Base-by-base conservation (phyloP, 2,329 filamentous ascomycete genomes). In the Alternaria metachromatica region DNA sequence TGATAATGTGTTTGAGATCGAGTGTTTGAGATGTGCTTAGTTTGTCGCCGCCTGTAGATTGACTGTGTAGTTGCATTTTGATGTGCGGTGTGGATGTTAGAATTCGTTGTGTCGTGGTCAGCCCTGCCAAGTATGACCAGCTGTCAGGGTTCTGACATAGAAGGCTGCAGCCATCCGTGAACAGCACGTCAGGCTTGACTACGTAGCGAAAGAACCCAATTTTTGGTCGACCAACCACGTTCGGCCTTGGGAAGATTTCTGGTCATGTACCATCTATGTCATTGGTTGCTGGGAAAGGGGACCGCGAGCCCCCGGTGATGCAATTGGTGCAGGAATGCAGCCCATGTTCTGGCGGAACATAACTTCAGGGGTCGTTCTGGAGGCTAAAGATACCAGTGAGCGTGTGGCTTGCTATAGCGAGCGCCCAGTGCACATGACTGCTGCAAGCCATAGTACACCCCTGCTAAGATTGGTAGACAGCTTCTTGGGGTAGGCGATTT, bases 301-400 rank as follows among this genome's bases (percentile, higher is more conserved):
- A 61, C 57, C 65, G 55, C 63, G 55, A 71, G 64, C 67, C 62
- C 62, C 53, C 23, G 56, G 60, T 44, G 58, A 59, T 68, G 45
- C 62, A 45, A 75, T 76, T 77, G 73, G 73, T 63, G 66, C 60
- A 76, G 68, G 71, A 74, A 75, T 73, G 75, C 60, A 65, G 60
- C 61, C 64, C 55, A 62, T 63, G 57, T 65, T 64, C 55, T 72
- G 68, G 61, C 65, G 72, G 67, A 62, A 54, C 62, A 66, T 59
- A 67, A 63, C 62, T 63, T 67, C 55, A 71, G 71, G 64, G 64
- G 64, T 66, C 63, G 58, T 60, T 62, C 54, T 54, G 67, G 72
- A 65, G 70, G 65, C 68, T 69, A 64, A 68, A 62, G 61, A 65
- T 70, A 67, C 68, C 62, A 68, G 60, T 65, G 49, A 64, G 58